A percentile compares a stretch with the other conserved stretches of the same genome.
Evolutionary conservation across 805 yeast species (phyloP).

Genomic region (Lipomyces japonicus): DNA sequence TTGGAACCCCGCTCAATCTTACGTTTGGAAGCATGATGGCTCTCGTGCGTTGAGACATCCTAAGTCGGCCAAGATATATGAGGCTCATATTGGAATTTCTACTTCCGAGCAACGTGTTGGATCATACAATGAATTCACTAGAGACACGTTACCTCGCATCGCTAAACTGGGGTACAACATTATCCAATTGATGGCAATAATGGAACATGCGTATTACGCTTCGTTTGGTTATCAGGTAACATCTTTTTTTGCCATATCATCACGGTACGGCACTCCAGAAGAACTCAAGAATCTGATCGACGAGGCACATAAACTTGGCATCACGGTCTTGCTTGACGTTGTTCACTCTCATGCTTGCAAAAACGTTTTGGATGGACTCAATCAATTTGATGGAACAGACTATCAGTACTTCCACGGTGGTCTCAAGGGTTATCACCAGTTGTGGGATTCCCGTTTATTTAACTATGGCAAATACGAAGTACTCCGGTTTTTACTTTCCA

Average conservation of each 20-base stretch:
- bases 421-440: conserved; percentile 78
- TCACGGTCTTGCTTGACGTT: conserved; percentile 80
- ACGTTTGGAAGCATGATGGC: conserved; percentile 52
- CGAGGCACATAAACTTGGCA: conserved; percentile 84
- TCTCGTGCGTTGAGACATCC: conserved; percentile 41
- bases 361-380: conserved; percentile 89
- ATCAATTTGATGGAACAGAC: conserved; percentile 91
- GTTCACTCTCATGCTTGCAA: conserved; percentile 97
- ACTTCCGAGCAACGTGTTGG: conserved; percentile 85
- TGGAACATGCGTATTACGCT: conserved; percentile 99
- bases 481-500: conserved; percentile 75
- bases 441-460: conserved; percentile 96
- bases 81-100: conserved; percentile 91
- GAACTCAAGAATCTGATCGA: conserved; percentile 87
- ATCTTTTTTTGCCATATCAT: conserved; percentile 82
- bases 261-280: conserved; percentile 93
- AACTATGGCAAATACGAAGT: conserved; percentile 92
- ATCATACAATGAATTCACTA: conserved; percentile 77
- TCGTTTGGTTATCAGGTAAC: conserved; percentile 98
- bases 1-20: conserved; percentile 75
- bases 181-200: conserved; percentile 93
- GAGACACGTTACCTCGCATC: conserved; percentile 76
- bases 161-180: conserved; percentile 84
- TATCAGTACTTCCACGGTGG: conserved; percentile 93
- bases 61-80: conserved; percentile 69